Base-by-base conservation (phyloP, 225 moss, liverwort and hornwort genomes). In the Polytrichum commune region DNA sequence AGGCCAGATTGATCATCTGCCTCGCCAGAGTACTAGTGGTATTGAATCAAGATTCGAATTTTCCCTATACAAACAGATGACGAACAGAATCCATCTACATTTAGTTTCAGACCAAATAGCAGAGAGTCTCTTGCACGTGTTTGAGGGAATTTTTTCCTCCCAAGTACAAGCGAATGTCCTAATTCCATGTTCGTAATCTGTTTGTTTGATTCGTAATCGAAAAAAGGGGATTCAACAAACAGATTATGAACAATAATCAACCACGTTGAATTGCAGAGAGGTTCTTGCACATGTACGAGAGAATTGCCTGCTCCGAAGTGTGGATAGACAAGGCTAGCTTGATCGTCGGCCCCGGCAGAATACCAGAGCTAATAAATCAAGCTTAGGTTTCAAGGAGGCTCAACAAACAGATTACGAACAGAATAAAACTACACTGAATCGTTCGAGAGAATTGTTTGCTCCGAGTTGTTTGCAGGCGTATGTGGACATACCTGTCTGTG, bases 1-100 rank as follows among this genome's bases (percentile, higher is more conserved):
- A 87, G 19, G 2, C 73, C 76, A 0, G 86, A 87, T 19, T 83
- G 86, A 18, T 83, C 81, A 23, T 87, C 86, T 1, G 86, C 83
- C 24, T 83, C 83, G 20, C 78, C 76, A 2, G 57, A 2, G 10
- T 38, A 38, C 38, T 38, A 38, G 38, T 13, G 38, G 3, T 38
- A 10, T 2, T 38, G 38, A 10, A 13, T 38, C 38, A 22, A 58
- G 0, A 8, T 22, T 23, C 5, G 23, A 22, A 1, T 38, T 10
- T 58, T 58, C n/a, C 57, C 19, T 58, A 7, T 1, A 16, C 63
- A 29, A 29, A 63, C 18, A 29, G 5, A 25, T 29, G 7, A 25
- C 26, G 63, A 63, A 26, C 9, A 28, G 63, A 28, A 23, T 25
- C 2, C 38, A 38, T 13, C 13, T 38, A 38, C 10, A 26, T 26